Evolutionary conservation across 1,284 basidiomycete genomes (phyloP).

Genomic region (Mycena citricolor): DNA sequence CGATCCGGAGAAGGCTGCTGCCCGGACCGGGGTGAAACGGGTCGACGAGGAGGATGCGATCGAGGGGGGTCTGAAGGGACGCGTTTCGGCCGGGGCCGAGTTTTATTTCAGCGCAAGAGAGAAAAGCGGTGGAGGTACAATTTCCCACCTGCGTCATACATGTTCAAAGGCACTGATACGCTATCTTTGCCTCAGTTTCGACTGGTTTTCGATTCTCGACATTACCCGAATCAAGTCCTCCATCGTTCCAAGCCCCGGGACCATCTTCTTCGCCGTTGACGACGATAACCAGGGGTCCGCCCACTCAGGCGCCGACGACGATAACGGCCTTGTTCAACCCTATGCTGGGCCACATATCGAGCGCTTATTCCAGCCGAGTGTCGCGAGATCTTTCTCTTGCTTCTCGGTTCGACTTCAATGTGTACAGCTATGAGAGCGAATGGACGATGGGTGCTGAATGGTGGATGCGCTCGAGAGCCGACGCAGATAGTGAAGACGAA

Average conservation of each 20-base stretch:
- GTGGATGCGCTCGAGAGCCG: constrained; percentile 70
- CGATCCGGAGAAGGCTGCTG: constrained; percentile 32
- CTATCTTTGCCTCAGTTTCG: constrained; percentile 60
- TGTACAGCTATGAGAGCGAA: constrained; percentile 96
- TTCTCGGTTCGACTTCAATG: constrained; percentile 94
- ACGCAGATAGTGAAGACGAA: constrained; percentile 27
- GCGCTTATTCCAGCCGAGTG: constrained; percentile 88
- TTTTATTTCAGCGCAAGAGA: constrained; percentile 93
- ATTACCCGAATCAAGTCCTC: constrained; percentile 72
- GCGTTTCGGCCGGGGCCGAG: constrained; percentile 91
- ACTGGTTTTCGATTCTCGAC: constrained; percentile 93
- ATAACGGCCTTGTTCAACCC: constrained; percentile 95
- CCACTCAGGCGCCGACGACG: constrained; percentile 83
- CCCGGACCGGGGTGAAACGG: constrained; percentile 47
- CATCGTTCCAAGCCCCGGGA: constrained; percentile 53
- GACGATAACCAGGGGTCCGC: constrained; percentile 34
- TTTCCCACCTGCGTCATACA: constrained; percentile 3
- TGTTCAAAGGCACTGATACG: too few relatives aligned
- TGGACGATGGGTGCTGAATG: constrained; percentile 94
- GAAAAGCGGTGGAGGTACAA: constrained; percentile 82
- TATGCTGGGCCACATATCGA: constrained; percentile 92
- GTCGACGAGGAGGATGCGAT: constrained; percentile 90
- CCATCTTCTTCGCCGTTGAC: constrained; percentile 38
- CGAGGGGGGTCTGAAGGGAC: constrained; percentile 85
- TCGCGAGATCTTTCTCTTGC: constrained; percentile 86